Evolutionary conservation across 1,139 yeast genomes (phyloP).

Genomic region (Taphrina betulina): DNA sequence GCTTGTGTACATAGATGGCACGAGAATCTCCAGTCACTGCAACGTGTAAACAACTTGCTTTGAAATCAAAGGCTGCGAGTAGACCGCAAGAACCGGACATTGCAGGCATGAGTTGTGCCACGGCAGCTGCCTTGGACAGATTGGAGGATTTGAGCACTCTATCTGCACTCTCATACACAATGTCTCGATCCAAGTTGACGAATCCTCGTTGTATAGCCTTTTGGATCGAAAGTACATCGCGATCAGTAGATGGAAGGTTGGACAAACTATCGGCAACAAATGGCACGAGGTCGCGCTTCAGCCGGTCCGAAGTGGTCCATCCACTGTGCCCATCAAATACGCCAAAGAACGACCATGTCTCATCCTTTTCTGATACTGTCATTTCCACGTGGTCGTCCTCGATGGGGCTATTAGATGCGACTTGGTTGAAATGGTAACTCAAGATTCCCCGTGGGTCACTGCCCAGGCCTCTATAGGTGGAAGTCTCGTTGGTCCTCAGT

Average conservation of each 20-base stretch:
- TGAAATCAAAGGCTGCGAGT: slow-evolving; percentile 79
- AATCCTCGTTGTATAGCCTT: slow-evolving; percentile 81
- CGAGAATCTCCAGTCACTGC: slow-evolving; percentile 98
- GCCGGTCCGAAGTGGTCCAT: slow-evolving; percentile 83
- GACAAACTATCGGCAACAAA: slow-evolving; percentile 71
- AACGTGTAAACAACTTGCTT: slow-evolving; percentile 67
- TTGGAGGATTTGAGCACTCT: slow-evolving; percentile 62
- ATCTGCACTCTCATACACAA: slow-evolving; percentile 72
- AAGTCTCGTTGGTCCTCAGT: slow-evolving; percentile 14
- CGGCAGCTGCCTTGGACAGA: slow-evolving; percentile 54
- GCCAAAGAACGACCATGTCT: slow-evolving; percentile 83
- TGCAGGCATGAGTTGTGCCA: slow-evolving; percentile 84
- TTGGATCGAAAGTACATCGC: slow-evolving; percentile 64
- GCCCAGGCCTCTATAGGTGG: neutral
- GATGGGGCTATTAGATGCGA: slow-evolving; percentile 88
- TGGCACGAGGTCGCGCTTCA: slow-evolving; percentile 74
- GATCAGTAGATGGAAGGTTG: slow-evolving; percentile 32
- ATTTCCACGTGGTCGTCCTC: slow-evolving; percentile 92
- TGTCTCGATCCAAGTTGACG: slow-evolving; percentile 76
- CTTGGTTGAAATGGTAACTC: slow-evolving; percentile 86
- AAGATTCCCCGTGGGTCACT: slow-evolving; percentile 57
- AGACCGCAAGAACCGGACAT: slow-evolving; percentile 93
- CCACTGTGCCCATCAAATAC: slow-evolving; percentile 98
- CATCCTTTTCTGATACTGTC: slow-evolving; percentile 62
- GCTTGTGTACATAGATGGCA: slow-evolving; percentile 65